Evolutionary conservation across 352 stramenopile species (phyloP), one percentile per base, ranked within the genome.

Genomic region (Pythium aristosporum): DNA sequence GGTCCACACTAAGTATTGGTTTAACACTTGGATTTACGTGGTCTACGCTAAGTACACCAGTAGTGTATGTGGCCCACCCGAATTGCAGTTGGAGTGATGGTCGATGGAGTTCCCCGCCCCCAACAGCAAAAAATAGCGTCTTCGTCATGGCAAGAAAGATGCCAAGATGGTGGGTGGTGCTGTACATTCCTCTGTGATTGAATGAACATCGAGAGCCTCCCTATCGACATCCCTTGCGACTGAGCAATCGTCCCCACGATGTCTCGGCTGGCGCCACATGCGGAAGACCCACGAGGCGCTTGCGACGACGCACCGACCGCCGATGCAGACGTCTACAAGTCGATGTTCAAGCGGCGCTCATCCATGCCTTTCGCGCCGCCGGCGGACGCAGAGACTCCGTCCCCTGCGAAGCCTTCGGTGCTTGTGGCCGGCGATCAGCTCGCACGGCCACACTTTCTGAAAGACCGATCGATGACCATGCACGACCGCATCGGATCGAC

Each of bases 391-490:
- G 56, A 63, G 57, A 30, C 56, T 11, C 2, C 60, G 16, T 32
- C 49, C 2, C 3, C 49, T 9, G 16, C 43, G 13, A 56, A 23
- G 32, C 30, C 53, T 46, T 28, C 46, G 10, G 18, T 34, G 28
- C 47, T 75, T 12, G 47, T 68, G 18, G 71, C 68, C 5, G 72
- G 70, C 6, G 77, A 87, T 60, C 75, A 74, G 68, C 63, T 69
- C 2, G 54, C 80, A 34, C 69, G 71, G 0, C 76, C 74, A 10
- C 71, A 73, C 21, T 90, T 80, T 51, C 65, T 88, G 15, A 85
- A 87, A 44, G 71, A 88, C 41, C 70, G 75, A 2, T 84, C 81
- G 0, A 73, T 70, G 10, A 87, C 81, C 3, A 70, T 85, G 50
- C 65, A 70, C 1, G 63, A 82, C 34, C 46, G 65, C 3, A 20